Evolutionary conservation across 805 yeast species (phyloP).

Genomic region (Lipomyces kockii): DNA sequence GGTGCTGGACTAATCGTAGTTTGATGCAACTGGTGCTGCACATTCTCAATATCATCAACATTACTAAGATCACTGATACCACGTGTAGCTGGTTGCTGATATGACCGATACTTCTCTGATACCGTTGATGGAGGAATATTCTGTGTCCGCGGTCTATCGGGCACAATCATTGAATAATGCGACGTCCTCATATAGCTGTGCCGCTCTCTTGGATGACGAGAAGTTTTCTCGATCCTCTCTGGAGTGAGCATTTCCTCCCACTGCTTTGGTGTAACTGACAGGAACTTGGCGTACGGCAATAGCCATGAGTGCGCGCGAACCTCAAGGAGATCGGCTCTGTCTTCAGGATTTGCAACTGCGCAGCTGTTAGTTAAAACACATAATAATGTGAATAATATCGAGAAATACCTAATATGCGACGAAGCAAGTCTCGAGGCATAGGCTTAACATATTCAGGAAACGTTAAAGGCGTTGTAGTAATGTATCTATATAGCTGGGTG

Average conservation of each 20-base stretch:
- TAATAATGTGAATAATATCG: slow-evolving; percentile 34
- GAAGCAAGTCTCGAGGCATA: slow-evolving; percentile 83
- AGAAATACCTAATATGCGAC: slow-evolving; percentile 57
- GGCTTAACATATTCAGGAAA: slow-evolving; percentile 94
- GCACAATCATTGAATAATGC: slow-evolving; percentile 13
- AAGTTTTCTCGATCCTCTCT: slow-evolving; percentile 1
- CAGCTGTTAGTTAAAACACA: slow-evolving; percentile 23
- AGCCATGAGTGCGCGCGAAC: slow-evolving; percentile 88
- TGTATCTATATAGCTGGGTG: slow-evolving; percentile 85
- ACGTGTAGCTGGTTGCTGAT: slow-evolving; percentile 9
- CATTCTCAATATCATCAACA: slow-evolving; percentile 29
- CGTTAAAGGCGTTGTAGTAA: slow-evolving; percentile 86
- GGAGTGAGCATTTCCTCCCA: slow-evolving; percentile 67
- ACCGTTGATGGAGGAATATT: slow-evolving; percentile 6
- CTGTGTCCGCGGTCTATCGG: slow-evolving; percentile 14
- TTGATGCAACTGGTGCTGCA: slow-evolving; percentile 29
- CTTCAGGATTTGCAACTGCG: slow-evolving; percentile 76
- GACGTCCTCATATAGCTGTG: slow-evolving; percentile 4
- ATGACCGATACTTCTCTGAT: slow-evolving; percentile 21
- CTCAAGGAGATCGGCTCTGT: slow-evolving; percentile 68
- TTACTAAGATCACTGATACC: slow-evolving; percentile 18
- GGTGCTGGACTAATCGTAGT: slow-evolving; percentile 17
- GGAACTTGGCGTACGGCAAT: slow-evolving; percentile 76
- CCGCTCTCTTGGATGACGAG: slow-evolving; percentile 14
- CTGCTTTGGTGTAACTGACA: slow-evolving; percentile 83